Evolutionary conservation across 192 early-diverging fungal species (phyloP), one percentile per base, ranked within the genome.

Genomic region (Diversispora epigaea): DNA sequence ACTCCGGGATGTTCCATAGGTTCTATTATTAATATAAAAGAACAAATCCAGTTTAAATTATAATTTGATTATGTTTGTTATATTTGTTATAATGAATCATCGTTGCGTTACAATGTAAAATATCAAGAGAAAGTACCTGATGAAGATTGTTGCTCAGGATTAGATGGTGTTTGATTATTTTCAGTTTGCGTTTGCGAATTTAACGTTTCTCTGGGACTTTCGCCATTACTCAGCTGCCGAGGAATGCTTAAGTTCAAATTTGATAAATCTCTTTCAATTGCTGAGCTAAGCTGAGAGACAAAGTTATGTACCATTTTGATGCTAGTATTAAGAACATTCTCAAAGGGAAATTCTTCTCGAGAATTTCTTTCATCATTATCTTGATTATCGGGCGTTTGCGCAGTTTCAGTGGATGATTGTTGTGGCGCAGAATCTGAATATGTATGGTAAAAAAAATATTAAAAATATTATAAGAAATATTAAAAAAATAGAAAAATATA

Each of bases 1-100:
- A 90, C 78, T 32, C 76, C 77, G 17, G 70, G 10, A 40, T 84
- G 83, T 10, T 80, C 63, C 25, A 71, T 70, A 4, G 68, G 74
- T 72, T 15, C 63, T 67, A 32, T 47, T 25, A 32, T 19, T 47
- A 67, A 65, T 19, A 62, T 8, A 46, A 21, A 15, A 41, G 17
- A 62, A 54, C 11, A 41, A 62, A 43, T 55, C 5, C 32, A 32
- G 15, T 47, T 46, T 15, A 21, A 32, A 10, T 19, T 52, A 22
- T 17, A 73, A 61, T 0, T 40, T 61, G 58, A 2, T 39, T 0
- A n/a, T 41, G 39, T 43, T 7, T 1, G 39, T 65, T 7, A 1
- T 70, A 41, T 6, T 19, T 39, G 6, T 17, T 21, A 32, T 32
- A 32, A 32, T 32, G 25, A 32, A 32, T 32, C 25, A 32, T 32